Base-by-base conservation (phyloP, 768 basidiomycete genomes). In the Lyophyllum semitale region DNA sequence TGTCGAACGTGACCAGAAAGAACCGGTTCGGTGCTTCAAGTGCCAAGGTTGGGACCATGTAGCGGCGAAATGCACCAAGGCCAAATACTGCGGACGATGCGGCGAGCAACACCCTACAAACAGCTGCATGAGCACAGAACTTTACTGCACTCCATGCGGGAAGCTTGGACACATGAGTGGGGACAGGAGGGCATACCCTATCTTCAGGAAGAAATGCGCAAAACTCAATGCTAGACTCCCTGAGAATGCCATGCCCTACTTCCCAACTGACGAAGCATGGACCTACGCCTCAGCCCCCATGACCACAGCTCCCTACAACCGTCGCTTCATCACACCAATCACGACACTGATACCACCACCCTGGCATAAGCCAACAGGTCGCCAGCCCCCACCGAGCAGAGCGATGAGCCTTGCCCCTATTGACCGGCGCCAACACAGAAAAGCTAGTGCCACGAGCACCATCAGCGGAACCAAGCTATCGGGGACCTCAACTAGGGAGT, bases 11-110 rank as follows among this genome's bases (percentile, higher is more conserved):
- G 25, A 45, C 5, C 25, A 27, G 13, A 45, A 9, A 7, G 43
- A 45, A 17, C 43, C 43, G 2, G 23, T 45, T 2, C 22, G 57
- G 20, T 67, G 63, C 49, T 56, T 62, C 33, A 67, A 67, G 35
- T 67, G 66, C 51, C 63, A 67, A 9, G 54, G 50, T 12, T 64
- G 35, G 25, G 52, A 54, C 11, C 66, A 67, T 44, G 12, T 61
- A 0, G 62, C 62, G 4, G 15, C 12, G 17, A 57, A 58, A 15
- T 67, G 66, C 51, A 45, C 18, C 7, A 37, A 41, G 1, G 33
- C 43, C 2, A 60, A 64, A 41, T 55, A 37, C 18, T 65, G 64
- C 33, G 54, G 58, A 0, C 41, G 41, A 18, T 67, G 63, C 29
- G 54, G 58, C 12, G 12, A 12, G 18, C 2, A 48, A 8, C 33